Percentiles rank a stretch among this genome's conserved stretches.
Conservation (phyloP, 2,329 filamentous ascomycete genomes). For the Fusarium burgessii region DNA sequence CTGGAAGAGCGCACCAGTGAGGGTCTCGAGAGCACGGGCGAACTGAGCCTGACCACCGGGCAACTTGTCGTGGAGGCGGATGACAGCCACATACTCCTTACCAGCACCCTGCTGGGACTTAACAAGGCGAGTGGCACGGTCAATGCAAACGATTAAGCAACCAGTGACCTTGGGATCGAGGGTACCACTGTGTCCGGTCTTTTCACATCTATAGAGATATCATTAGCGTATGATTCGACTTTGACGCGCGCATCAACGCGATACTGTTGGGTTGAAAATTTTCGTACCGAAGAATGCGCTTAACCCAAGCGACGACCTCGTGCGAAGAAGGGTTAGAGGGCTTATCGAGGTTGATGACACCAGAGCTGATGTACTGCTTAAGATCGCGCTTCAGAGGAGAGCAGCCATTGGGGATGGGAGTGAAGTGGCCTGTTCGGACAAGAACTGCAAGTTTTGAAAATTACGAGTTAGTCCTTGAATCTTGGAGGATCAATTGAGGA, state of each 20-base stretch:
- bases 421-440: conserved; percentile 95
- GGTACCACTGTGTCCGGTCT: conserved; percentile 98
- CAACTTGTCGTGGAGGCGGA: conserved; percentile 94
- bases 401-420: conserved; percentile 93
- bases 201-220: conserved; percentile 67
- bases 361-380: conserved; percentile 96
- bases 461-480: conserved; percentile 32
- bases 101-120: conserved; percentile 99
- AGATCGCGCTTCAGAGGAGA: conserved; percentile 92
- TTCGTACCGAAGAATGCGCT: conserved; percentile 88
- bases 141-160: conserved; percentile 94
- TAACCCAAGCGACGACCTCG: conserved; percentile 99
- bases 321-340: conserved; percentile 97
- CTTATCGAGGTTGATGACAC: conserved; percentile 90
- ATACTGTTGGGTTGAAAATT: conserved; percentile 3
- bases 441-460: conserved; percentile 70
- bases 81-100: conserved; percentile 98
- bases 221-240: conserved; percentile 21
- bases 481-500: conserved; percentile 13
- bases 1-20: conserved; percentile 93
- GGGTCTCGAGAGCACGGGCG: conserved; percentile 90
- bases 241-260: conserved; percentile 26
- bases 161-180: conserved; percentile 98
- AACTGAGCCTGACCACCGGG: conserved; percentile 94
- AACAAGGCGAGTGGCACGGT: conserved; percentile 95